A percentile compares a stretch with the other conserved stretches of the same genome.
Conservation (phyloP, 116 monocot genomes). For the Cymodocea nodosa region DNA sequence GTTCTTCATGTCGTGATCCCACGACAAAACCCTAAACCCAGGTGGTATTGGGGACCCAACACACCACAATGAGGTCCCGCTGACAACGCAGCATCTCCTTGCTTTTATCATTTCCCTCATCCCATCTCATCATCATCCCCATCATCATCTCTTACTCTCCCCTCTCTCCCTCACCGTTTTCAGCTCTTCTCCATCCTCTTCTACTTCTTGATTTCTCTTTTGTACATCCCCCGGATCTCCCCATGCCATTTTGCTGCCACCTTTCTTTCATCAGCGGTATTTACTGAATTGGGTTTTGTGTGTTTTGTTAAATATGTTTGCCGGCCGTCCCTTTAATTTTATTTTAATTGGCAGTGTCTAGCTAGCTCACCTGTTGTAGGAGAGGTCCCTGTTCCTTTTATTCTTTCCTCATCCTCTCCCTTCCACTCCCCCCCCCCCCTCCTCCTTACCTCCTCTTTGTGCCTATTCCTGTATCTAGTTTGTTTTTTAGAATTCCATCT, state of each 20-base stretch:
- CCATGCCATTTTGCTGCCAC: background rate
- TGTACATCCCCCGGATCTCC: slow-evolving; percentile 4
- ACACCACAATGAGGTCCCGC: slow-evolving; percentile 8
- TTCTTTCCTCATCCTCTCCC: slow-evolving; percentile 1
- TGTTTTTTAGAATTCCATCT: too few relatives aligned
- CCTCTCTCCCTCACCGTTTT: background rate
- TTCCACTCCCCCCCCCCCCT: background rate
- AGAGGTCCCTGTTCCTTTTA: slow-evolving; percentile 5
- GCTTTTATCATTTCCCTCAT: slow-evolving; percentile 49
- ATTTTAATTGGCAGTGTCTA: background rate
- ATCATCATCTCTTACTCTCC: slow-evolving; percentile 1
- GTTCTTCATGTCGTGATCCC: too few relatives aligned
- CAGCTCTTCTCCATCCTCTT: slow-evolving; percentile 1
- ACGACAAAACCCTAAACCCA: slow-evolving; percentile 2
- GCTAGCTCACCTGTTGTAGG: background rate
- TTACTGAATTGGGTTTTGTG: background rate
- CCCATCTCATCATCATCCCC: slow-evolving; percentile 10
- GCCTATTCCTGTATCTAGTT: background rate
- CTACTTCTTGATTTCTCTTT: background rate
- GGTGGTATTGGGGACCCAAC: background rate
- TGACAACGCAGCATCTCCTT: slow-evolving; percentile 49
- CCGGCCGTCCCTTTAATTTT: background rate
- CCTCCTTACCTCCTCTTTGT: background rate
- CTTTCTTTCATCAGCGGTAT: background rate
- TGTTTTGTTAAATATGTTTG: background rate